These are phyloP conservation scores for Calonectria leucothoes DNA, from an alignment of 2,329 filamentous ascomycete species.

Conservation along the genomic window DNA sequence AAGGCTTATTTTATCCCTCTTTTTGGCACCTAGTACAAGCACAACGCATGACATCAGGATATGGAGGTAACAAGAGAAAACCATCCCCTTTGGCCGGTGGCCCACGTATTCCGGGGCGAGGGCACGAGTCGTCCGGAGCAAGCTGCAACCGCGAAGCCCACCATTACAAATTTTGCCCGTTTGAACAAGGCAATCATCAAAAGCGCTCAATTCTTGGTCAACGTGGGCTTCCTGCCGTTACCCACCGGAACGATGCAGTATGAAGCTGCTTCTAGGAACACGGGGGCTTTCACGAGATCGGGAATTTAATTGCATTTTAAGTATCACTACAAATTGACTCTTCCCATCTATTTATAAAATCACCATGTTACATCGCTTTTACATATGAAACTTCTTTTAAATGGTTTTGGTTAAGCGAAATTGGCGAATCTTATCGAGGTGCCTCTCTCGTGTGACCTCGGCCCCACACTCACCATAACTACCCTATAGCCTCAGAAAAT, in stretches of 20 bases:
- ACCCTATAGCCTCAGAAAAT: no score
- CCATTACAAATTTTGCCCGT: background rate
- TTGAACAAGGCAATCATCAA: background rate
- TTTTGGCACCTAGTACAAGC: no score
- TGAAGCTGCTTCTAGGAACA: background rate
- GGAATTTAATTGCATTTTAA: background rate
- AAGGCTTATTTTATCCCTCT: no score
- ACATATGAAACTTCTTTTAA: no score
- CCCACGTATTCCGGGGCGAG: background rate
- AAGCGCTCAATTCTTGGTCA: background rate
- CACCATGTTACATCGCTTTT: no score
- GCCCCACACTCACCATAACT: no score
- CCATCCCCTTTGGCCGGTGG: background rate
- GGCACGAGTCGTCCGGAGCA: background rate
- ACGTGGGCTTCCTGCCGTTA: background rate
- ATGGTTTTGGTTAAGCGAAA: no score
- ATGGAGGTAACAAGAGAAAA: background rate
- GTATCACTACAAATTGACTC: background rate
- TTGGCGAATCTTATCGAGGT: no score
- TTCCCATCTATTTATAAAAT: fast-evolving
- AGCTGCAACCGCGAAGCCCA: no score
- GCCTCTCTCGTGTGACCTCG: no score
- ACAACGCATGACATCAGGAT: no score
- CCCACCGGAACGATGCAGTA: background rate
- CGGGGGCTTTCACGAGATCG: background rate